phyloP scores from a whole-genome alignment of 371 early-diverging fungal genomes.

The Basidiobolus meristosporus region DNA sequence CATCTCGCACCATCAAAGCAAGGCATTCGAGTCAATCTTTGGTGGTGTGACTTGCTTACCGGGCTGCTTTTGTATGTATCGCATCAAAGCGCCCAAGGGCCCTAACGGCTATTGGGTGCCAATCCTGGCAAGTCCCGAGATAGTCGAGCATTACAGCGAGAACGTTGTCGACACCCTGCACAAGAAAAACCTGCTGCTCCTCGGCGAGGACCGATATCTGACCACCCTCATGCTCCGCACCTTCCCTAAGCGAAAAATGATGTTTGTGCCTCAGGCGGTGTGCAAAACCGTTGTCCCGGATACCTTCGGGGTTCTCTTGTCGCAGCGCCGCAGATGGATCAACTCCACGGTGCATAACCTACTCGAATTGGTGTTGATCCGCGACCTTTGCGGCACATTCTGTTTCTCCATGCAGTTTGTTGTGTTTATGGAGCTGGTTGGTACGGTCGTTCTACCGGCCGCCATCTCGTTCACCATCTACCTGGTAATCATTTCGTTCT shows the following conservation, averaged over 20 bases:
- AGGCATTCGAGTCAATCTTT: constrained; percentile 90
- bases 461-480: constrained; percentile 88
- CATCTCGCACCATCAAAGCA: constrained; percentile 81
- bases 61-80: constrained; percentile 94
- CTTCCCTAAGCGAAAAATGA: no score
- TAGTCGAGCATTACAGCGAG: no score
- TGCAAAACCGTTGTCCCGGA: constrained; percentile 97
- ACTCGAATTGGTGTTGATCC: constrained; percentile 83
- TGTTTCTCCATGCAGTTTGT: constrained; percentile 99
- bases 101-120: constrained; percentile 57
- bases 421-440: constrained; percentile 92
- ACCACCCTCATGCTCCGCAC: no score
- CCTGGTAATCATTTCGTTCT: constrained; percentile 46
- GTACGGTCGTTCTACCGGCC: constrained; percentile 93
- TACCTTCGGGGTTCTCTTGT: constrained; percentile 78
- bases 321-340: constrained; percentile 99
- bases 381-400: constrained; percentile 95
- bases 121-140: no score
- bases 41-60: constrained; percentile 94
- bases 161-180: no score
- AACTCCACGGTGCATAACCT: constrained; percentile 98
- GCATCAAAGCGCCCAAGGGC: constrained; percentile 67
- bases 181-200: no score
- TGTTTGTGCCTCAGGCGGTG: constrained; percentile 93
- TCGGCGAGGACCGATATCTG: no score